Conservation (phyloP, 2,329 filamentous ascomycete species). For the Elsinoe perseae region DNA sequence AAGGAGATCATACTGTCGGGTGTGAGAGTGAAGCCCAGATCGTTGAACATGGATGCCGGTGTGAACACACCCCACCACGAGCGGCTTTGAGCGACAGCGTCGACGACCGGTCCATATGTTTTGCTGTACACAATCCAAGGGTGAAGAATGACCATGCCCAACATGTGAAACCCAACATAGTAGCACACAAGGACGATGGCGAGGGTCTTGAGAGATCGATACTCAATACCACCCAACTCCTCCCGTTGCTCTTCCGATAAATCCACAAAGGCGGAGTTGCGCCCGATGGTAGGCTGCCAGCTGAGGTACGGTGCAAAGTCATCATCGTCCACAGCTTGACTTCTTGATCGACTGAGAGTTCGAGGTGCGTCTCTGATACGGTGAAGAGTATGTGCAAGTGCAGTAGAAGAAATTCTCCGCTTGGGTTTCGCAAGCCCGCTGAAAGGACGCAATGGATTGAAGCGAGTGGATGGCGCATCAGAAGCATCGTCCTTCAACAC, state of each 20-base stretch:
- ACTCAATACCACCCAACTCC: constrained; percentile 93
- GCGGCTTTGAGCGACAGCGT: constrained; percentile 52
- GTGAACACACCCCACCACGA: constrained; percentile 94
- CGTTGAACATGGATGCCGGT: constrained; percentile 80
- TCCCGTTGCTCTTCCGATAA: constrained; percentile 85
- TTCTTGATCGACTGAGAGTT: constrained; percentile 16
- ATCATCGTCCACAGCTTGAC: constrained; percentile 44
- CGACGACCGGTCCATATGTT: constrained; percentile 59
- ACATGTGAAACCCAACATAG: constrained; percentile 72
- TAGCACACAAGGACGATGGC: constrained; percentile 70
- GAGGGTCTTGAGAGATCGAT: constrained; percentile 80
- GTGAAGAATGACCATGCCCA: constrained; percentile 64
- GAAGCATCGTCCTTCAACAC: constrained; percentile 19
- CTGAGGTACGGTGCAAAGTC: constrained; percentile 79
- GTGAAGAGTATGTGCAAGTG: neutral
- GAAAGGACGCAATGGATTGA: constrained; percentile 17
- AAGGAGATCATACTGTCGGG: constrained; percentile 93
- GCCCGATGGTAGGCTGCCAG: constrained; percentile 83
- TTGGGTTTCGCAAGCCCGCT: constrained; percentile 16
- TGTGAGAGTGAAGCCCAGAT: constrained; percentile 87
- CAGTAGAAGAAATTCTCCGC: constrained; percentile 12
- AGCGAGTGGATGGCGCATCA: constrained; percentile 13
- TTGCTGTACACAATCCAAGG: constrained; percentile 68
- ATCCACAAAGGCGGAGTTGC: constrained; percentile 88
- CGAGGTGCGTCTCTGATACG: constrained; percentile 1